Evolutionary conservation across 768 basidiomycete genomes (phyloP).

Genomic region (Kwoniella heveanensis): DNA sequence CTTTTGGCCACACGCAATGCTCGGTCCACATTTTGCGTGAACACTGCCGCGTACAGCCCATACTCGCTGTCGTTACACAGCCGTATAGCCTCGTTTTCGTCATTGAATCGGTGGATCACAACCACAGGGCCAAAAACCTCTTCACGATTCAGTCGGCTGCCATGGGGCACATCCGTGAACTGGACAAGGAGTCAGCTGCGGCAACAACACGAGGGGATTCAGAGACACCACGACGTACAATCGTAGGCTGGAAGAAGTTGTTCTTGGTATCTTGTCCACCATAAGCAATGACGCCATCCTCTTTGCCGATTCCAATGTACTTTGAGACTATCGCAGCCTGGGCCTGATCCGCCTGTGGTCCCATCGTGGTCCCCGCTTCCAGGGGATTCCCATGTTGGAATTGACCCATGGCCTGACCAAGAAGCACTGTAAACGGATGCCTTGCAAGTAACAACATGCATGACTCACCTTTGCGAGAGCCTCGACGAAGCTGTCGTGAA

Average conservation of each 20-base stretch:
- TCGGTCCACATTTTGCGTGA: neutral
- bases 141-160: neutral
- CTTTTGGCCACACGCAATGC: neutral
- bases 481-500: neutral
- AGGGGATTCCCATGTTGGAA: neutral
- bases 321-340: neutral
- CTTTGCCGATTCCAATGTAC: neutral
- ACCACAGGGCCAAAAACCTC: neutral
- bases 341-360: neutral
- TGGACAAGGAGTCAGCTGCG: neutral
- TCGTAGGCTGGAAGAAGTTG: neutral
- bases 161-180: neutral
- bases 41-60: neutral
- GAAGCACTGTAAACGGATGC: neutral
- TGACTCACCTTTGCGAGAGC: neutral
- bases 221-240: neutral
- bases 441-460: too few relatives aligned
- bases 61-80: neutral
- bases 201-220: neutral
- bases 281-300: neutral
- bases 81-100: neutral
- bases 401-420: neutral
- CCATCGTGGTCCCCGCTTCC: neutral
- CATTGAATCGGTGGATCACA: neutral
- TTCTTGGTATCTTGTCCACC: neutral